These are phyloP conservation scores for Spizellomyces sp. DNA, from an alignment of 192 early-diverging fungal genomes.

Conservation along the genomic window DNA sequence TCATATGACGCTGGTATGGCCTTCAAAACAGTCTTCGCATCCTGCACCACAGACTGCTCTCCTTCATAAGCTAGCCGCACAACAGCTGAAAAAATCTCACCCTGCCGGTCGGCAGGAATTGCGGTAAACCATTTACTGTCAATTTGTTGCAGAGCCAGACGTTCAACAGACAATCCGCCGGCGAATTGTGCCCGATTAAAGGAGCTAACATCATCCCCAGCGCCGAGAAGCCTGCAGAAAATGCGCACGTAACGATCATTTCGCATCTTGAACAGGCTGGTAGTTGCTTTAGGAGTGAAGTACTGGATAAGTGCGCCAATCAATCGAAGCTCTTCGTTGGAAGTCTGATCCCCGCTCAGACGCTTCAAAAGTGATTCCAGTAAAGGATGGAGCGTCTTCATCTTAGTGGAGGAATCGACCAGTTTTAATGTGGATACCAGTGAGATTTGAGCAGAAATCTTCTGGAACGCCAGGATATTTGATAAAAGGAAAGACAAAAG, in stretches of 20 bases:
- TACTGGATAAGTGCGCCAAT: conserved; percentile 50
- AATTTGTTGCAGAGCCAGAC: conserved; percentile 22
- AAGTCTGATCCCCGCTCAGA: conserved; percentile 19
- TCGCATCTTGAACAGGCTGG: conserved; percentile 43
- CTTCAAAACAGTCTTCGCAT: conserved; percentile 51
- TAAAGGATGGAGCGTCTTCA: conserved; percentile 63
- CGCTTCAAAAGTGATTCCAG: conserved; percentile 53
- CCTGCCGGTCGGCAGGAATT: conserved; percentile 40
- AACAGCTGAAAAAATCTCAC: conserved; percentile 52
- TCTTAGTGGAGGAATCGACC: conserved; percentile 58
- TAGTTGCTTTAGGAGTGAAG: conserved; percentile 50
- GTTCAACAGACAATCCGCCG: conserved; percentile 7
- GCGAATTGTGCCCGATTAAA: not conserved
- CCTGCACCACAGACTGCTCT: conserved; percentile 21
- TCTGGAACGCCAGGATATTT: conserved; percentile 41
- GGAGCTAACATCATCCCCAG: not conserved
- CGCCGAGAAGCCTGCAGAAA: conserved; percentile 42
- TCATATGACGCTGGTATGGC: conserved; percentile 52
- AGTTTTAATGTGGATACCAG: conserved; percentile 51
- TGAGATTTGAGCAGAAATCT: conserved; percentile 31
- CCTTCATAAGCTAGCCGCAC: conserved; percentile 55
- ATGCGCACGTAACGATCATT: conserved; percentile 39
- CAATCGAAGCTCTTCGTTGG: not conserved
- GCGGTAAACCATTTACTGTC: conserved; percentile 23
- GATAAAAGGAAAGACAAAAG: conserved; percentile 48